Evolutionary conservation across 176 grass and related monocot genomes (phyloP).

Genomic region (Aechmea fasciata): DNA sequence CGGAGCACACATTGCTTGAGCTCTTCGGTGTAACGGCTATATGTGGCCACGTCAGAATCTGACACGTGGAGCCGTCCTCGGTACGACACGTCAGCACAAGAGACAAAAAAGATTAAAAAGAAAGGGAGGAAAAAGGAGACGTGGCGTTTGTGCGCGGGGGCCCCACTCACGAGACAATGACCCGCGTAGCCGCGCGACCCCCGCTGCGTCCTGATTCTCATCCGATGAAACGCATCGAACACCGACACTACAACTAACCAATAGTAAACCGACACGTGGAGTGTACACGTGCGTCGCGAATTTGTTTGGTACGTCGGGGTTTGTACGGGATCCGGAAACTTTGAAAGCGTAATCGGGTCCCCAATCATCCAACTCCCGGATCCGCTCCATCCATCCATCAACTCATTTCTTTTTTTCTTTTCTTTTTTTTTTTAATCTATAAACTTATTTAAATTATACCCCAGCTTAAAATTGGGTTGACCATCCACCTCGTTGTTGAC

Average conservation of each 20-base stretch:
- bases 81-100: too few species aligned
- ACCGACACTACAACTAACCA: neutral
- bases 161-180: slow-evolving; percentile 7
- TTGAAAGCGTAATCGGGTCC: slow-evolving; percentile 12
- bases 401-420: neutral
- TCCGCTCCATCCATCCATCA: slow-evolving; percentile 5
- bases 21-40: too few species aligned
- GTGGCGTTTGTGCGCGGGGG: neutral
- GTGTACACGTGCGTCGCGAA: neutral
- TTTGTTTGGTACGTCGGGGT: neutral
- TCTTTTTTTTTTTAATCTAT: too few species aligned
- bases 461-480: too few species aligned
- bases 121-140: neutral
- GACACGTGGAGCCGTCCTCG: too few species aligned
- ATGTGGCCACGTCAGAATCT: too few species aligned
- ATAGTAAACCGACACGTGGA: neutral
- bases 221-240: neutral
- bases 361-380: slow-evolving; percentile 18
- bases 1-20: too few species aligned
- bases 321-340: slow-evolving; percentile 11
- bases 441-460: too few species aligned
- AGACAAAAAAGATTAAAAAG: neutral
- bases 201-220: neutral
- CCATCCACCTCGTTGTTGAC: too few species aligned
- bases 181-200: slow-evolving; percentile 30